A percentile compares a stretch with the other conserved stretches of the same genome.
Conservation (phyloP, 768 basidiomycete species). For the Psilocybe cyanescens region DNA sequence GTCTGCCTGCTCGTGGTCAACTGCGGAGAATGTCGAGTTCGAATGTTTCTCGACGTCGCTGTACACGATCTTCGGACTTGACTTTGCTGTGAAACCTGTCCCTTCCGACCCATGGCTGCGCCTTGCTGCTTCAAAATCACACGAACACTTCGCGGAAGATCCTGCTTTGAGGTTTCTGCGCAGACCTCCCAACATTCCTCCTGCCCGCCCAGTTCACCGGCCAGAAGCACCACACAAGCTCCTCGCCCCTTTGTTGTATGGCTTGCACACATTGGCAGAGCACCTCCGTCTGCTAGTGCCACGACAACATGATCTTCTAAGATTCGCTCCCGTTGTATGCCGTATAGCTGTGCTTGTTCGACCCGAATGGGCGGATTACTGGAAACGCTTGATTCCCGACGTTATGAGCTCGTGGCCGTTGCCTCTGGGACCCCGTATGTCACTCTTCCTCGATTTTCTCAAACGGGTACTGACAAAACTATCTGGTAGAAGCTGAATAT, state of each 20-base stretch:
- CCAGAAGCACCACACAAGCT: conserved; percentile 41
- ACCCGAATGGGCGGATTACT: conserved; percentile 92
- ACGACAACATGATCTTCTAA: conserved; percentile 56
- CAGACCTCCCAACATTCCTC: conserved; percentile 29
- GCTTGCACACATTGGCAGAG: conserved; percentile 81
- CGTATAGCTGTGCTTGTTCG: conserved; percentile 64
- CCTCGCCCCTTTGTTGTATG: conserved; percentile 66
- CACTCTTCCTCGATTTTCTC: neutral
- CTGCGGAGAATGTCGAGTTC: conserved; percentile 55
- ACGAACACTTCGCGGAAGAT: conserved; percentile 60
- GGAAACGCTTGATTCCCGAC: conserved; percentile 80
- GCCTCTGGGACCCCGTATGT: conserved; percentile 44
- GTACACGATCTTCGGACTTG: conserved; percentile 47
- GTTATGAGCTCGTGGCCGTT: conserved; percentile 64
- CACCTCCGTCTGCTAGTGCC: conserved; percentile 63
- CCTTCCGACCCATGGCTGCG: conserved; percentile 47
- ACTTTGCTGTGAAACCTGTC: conserved; percentile 21
- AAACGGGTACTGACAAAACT: neutral
- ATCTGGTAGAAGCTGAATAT: conserved; percentile 43
- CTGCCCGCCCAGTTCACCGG: conserved; percentile 23
- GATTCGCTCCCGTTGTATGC: conserved; percentile 67
- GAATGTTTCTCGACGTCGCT: conserved; percentile 59
- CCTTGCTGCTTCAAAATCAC: conserved; percentile 47
- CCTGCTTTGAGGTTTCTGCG: conserved; percentile 52
- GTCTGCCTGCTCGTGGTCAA: conserved; percentile 49